These are phyloP conservation scores for Trypanosoma theileri DNA, from an alignment of 208 protist species.

Conservation along the genomic window DNA sequence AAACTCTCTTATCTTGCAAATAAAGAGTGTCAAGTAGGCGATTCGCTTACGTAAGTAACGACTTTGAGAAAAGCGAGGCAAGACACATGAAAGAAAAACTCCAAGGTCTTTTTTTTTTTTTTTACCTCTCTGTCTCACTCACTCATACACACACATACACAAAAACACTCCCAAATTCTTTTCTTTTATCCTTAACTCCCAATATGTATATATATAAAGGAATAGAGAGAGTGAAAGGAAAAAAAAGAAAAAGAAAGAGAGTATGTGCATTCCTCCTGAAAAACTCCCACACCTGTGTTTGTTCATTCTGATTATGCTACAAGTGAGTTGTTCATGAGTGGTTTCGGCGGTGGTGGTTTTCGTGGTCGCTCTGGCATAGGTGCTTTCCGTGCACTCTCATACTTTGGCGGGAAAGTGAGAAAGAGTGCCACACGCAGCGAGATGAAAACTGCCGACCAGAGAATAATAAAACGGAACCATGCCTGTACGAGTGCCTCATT, in stretches of 20 bases:
- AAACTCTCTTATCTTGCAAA: neutral
- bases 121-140: too few relatives aligned
- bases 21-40: too few relatives aligned
- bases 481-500: conserved; percentile 84
- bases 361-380: conserved; percentile 35
- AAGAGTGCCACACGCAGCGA: conserved; percentile 70
- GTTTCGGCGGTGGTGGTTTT: conserved; percentile 81
- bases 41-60: too few relatives aligned
- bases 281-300: neutral
- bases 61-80: too few relatives aligned
- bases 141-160: too few relatives aligned
- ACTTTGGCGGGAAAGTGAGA: conserved; percentile 78
- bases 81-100: too few relatives aligned
- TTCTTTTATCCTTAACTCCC: too few relatives aligned
- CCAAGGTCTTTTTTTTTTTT: too few relatives aligned
- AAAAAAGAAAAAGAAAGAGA: too few relatives aligned
- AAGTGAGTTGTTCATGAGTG: conserved; percentile 45
- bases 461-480: conserved; percentile 85
- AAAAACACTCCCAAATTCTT: too few relatives aligned
- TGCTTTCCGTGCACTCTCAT: conserved; percentile 52
- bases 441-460: conserved; percentile 82
- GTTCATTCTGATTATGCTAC: conserved; percentile 21
- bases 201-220: too few relatives aligned
- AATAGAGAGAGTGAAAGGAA: too few relatives aligned
- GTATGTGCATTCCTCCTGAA: neutral